Evolutionary conservation across 441 rosid genomes (phyloP), one percentile per base, ranked within the genome.

Genomic region (Hura crepitans): DNA sequence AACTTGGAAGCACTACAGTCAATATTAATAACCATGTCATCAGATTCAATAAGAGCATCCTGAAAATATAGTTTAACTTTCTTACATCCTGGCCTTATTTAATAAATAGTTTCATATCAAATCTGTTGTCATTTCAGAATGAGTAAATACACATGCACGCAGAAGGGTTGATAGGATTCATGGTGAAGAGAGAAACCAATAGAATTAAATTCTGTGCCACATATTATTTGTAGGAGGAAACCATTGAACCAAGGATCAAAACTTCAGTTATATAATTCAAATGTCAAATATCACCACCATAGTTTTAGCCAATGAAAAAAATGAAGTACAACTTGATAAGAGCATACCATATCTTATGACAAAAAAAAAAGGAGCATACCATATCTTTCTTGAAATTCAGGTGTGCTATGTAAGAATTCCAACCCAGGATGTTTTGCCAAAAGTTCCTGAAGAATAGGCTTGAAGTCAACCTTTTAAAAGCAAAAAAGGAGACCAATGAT

Each of bases 361-460:
- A n/a, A n/a, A n/a, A n/a, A n/a, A n/a, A n/a, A n/a, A n/a, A n/a
- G n/a, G 71, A 72, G 80, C 85, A 23, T 80, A 92, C 99, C 98
- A 74, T 95, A 95, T 95, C 99, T 90, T 85, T 95, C 95, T 82
- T 92, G 99, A 86, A 95, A 94, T 80, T 94, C 99, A 59, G 97
- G 99, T 39, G 97, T 95, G 72, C 78, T 82, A 72, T 90, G 95
- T 70, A 95, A 79, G 82, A 95, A 92, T 75, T 92, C 99, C 80
- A 95, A 80, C 47, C 99, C 99, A 2, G 97, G 92, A 86, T 95
- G 99, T 73, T 96, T 92, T 20, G 97, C 92, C 85, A 95, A 65
- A 37, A 95, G 90, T 80, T 92, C 98, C 75, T 79, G 81, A 71
- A 92, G 92, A 42, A 92, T 62, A 62, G 93, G 88, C 73, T 87